Base-by-base conservation (phyloP, 2,329 filamentous ascomycete species). In the Aureobasidium sp. region DNA sequence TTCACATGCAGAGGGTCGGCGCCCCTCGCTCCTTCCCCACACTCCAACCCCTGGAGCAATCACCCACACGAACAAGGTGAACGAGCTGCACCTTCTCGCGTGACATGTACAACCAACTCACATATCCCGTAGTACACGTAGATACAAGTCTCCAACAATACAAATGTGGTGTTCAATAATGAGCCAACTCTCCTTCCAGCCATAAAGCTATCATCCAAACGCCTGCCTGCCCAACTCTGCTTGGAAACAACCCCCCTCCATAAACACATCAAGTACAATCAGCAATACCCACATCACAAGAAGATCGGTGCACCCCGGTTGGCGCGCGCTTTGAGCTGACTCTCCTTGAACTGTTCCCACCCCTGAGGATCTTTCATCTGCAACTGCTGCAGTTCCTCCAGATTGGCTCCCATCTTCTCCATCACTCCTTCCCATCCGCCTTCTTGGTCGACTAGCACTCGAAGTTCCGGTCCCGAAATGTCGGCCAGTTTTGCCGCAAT, bases 371-470 rank as follows among this genome's bases (percentile, higher is more conserved):
- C 71, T 59, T 75, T 72, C 45, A 69, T 66, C 66, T 77, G 78
- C 68, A 91, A 83, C 8, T 74, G 74, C 53, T 81, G 79, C 81
- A 88, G 83, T 70, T 87, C 80, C 63, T 84, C 82, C 0, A 85
- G 84, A 64, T 90, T 88, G 29, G 81, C 79, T 5, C 82, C 82
- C 19, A 82, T 77, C 67, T 85, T 81, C 66, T 82, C 79, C 65
- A 90, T 85, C 0, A 84, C 81, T 60, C 77, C 75, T 13, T 88
- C 77, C 54, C 81, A 80, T 0, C 87, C 86, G 65, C 82, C 80
- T 46, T 80, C 79, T 43, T 80, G 76, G 57, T 79, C 75, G 23
- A 81, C 81, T 2, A 89, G 69, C 27, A 83, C 82, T 62, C 85
- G 81, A 31, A 89, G 78, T 69, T 90, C 77, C 21, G 82, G 80